Evolutionary conservation across 345 rosid species (phyloP).

Genomic region (Odontarrhena argentea): DNA sequence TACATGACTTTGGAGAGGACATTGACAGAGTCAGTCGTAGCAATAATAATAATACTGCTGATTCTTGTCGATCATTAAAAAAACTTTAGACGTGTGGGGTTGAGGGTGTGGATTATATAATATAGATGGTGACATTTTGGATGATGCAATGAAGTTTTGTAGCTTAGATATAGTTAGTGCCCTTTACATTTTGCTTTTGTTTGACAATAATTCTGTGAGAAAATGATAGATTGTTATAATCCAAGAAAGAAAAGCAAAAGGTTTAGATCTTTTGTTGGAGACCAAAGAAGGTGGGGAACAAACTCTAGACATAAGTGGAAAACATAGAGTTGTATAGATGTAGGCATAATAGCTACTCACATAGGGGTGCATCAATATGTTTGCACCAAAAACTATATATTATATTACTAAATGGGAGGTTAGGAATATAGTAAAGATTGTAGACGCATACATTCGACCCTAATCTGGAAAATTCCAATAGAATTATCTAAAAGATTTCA

Average conservation of each 20-base stretch:
- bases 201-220: constrained; percentile 33
- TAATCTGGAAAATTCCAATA: constrained; percentile 28
- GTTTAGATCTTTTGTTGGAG: constrained; percentile 45
- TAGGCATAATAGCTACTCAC: constrained; percentile 34
- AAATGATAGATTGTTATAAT: constrained; percentile 23
- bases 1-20: constrained; percentile 4
- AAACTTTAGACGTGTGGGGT: constrained; percentile 33
- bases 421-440: constrained; percentile 31
- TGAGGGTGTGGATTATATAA: constrained; percentile 12
- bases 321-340: constrained; percentile 44
- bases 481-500: neutral
- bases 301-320: constrained; percentile 46
- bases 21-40: constrained; percentile 28
- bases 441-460: constrained; percentile 27
- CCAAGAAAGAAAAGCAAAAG: constrained; percentile 22
- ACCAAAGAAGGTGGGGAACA: constrained; percentile 50
- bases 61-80: constrained; percentile 36
- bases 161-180: constrained; percentile 38
- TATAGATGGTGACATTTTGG: constrained; percentile 34
- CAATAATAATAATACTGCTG: constrained; percentile 21
- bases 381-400: constrained; percentile 22
- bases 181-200: constrained; percentile 31
- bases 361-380: constrained; percentile 36
- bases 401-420: constrained; percentile 21
- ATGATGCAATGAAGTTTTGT: constrained; percentile 35